Percentiles rank a stretch among this genome's conserved stretches.
Conservation (phyloP, 441 rosid genomes). For the Corymbia calophylla region DNA sequence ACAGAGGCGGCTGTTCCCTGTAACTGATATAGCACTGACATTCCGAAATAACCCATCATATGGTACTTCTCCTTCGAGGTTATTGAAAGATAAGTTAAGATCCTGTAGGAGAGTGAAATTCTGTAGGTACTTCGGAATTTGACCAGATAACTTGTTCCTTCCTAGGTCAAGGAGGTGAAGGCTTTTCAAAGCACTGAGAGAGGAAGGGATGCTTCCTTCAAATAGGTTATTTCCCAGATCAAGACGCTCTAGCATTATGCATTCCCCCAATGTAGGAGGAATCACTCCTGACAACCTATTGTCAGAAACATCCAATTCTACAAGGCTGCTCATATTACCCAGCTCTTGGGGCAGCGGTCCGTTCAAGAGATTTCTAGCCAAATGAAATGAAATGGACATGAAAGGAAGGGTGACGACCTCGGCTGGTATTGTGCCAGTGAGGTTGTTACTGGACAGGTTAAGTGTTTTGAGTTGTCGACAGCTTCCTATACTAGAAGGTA, state of each 20-base stretch:
- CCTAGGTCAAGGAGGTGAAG: neutral
- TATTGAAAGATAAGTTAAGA: neutral
- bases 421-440: neutral
- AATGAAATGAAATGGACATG: neutral
- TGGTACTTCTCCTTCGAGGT: neutral
- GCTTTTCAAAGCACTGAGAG: neutral
- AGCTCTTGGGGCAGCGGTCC: neutral
- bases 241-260: neutral
- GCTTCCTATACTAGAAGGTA: slow-evolving; percentile 5
- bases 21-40: neutral
- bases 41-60: neutral
- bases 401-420: neutral
- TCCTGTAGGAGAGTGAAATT: neutral
- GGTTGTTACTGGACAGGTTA: neutral
- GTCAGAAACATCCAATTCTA: neutral
- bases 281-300: neutral
- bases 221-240: neutral
- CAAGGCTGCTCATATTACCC: neutral
- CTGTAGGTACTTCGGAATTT: neutral
- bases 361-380: neutral
- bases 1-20: neutral
- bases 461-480: neutral
- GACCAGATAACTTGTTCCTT: neutral
- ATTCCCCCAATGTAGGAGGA: neutral
- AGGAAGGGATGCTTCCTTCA: neutral